phyloP scores from a whole-genome alignment of 768 basidiomycete species.

The Psilocybe cyanescens region DNA sequence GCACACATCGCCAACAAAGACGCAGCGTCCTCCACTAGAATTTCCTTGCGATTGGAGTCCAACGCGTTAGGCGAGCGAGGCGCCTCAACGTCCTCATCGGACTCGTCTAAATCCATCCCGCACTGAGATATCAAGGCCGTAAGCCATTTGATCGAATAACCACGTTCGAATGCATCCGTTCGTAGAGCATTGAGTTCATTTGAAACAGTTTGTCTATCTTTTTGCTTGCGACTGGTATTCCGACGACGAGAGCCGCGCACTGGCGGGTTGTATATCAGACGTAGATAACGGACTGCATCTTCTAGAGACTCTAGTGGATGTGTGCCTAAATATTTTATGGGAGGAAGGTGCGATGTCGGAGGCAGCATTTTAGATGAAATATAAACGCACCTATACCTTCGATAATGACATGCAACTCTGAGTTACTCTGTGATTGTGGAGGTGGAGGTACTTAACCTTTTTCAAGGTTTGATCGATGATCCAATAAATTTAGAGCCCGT shows the following conservation, averaged over 20 bases:
- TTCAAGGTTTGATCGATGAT: too few species aligned
- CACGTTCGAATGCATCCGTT: conserved; percentile 70
- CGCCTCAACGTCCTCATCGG: conserved; percentile 10
- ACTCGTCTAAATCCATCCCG: conserved; percentile 20
- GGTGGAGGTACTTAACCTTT: too few species aligned
- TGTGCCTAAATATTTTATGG: conserved; percentile 47
- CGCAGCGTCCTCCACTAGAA: conserved; percentile 56
- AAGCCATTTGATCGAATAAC: conserved; percentile 75
- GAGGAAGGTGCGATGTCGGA: conserved; percentile 60
- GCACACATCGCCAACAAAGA: conserved; percentile 67
- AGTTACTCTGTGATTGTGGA: not conserved
- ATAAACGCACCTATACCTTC: not conserved
- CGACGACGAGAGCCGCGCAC: conserved; percentile 62
- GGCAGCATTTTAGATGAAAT: conserved; percentile 29
- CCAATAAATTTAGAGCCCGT: too few species aligned
- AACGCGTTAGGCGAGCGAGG: not conserved
- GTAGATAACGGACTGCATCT: conserved; percentile 54
- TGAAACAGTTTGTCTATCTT: not conserved
- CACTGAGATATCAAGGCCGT: conserved; percentile 59
- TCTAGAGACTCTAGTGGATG: conserved; percentile 39
- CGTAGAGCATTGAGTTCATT: conserved; percentile 37
- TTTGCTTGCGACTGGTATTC: not conserved
- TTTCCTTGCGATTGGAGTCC: conserved; percentile 26
- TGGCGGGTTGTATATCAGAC: conserved; percentile 59
- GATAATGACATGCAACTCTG: not conserved